Evolutionary conservation across 768 basidiomycete genomes (phyloP).

Genomic region (Psilocybe azurescens): DNA sequence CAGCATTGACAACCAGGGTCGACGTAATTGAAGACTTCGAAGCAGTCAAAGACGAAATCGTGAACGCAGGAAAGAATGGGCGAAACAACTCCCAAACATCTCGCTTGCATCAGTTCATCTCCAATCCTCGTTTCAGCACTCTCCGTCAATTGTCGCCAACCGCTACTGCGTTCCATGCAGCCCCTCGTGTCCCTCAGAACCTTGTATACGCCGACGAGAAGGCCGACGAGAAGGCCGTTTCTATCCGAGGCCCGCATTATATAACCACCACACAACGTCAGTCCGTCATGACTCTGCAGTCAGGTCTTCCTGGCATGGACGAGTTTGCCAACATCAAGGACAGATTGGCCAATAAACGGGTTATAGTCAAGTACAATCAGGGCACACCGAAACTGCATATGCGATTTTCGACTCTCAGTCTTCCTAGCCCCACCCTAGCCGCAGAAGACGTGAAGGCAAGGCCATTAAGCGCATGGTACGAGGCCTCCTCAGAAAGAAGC

Average conservation of each 20-base stretch:
- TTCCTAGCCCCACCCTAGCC: constrained; percentile 41
- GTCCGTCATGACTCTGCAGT: constrained; percentile 6
- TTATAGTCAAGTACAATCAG: constrained; percentile 51
- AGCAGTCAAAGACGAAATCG: constrained; percentile 46
- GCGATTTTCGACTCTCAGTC: constrained; percentile 56
- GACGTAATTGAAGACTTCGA: constrained; percentile 61
- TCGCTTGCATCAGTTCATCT: constrained; percentile 50
- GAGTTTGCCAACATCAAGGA: constrained; percentile 28
- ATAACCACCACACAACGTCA: constrained; percentile 22
- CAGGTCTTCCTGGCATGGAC: constrained; percentile 24
- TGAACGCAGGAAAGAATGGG: constrained; percentile 22
- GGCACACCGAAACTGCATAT: constrained; percentile 58
- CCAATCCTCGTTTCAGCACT: constrained; percentile 58
- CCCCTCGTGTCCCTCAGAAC: constrained; percentile 30
- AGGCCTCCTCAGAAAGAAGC: constrained; percentile 13
- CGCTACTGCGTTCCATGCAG: constrained; percentile 43
- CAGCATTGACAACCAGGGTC: constrained; percentile 37
- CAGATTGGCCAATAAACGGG: constrained; percentile 39
- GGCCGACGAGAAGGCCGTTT: constrained; percentile 8
- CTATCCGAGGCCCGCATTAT: constrained; percentile 16
- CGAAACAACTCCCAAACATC: constrained; percentile 36
- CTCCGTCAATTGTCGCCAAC: constrained; percentile 60
- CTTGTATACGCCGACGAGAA: constrained; percentile 8
- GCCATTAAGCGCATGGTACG: constrained; percentile 25
- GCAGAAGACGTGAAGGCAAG: constrained; percentile 31